Evolutionary conservation across 2,329 filamentous ascomycete species (phyloP).

Genomic region (Dryadomyces quercivorus): DNA sequence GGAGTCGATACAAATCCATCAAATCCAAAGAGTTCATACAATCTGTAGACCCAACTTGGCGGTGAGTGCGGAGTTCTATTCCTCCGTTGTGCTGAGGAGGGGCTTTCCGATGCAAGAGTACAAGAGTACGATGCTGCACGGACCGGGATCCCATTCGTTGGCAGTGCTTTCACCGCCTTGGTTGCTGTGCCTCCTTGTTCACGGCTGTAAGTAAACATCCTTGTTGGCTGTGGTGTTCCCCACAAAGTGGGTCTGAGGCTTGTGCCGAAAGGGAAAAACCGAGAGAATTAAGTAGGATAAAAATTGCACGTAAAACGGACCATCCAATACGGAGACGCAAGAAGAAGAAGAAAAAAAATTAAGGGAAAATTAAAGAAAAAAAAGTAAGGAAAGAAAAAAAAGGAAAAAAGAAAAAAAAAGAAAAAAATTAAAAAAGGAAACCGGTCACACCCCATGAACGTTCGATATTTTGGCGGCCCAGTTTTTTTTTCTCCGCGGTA

Average conservation of each 20-base stretch:
- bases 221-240: background rate
- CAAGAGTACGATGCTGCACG: background rate
- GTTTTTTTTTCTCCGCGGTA: background rate
- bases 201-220: background rate
- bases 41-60: background rate
- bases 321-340: too few species aligned
- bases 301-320: too few species aligned
- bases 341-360: too few species aligned
- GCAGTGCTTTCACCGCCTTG: background rate
- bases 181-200: background rate
- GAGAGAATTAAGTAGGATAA: too few species aligned
- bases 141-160: background rate
- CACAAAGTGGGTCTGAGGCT: background rate
- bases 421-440: background rate
- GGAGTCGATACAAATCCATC: too few species aligned
- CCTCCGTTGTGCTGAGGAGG: background rate
- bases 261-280: background rate
- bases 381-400: constrained; percentile 1
- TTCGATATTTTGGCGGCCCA: background rate
- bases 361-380: too few species aligned
- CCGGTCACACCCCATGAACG: background rate
- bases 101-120: background rate
- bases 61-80: background rate
- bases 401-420: background rate
- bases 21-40: background rate